A percentile compares a stretch with the other conserved stretches of the same genome.
Conservation (phyloP, 495 filamentous ascomycete species). For the Chaetomium tenue region DNA sequence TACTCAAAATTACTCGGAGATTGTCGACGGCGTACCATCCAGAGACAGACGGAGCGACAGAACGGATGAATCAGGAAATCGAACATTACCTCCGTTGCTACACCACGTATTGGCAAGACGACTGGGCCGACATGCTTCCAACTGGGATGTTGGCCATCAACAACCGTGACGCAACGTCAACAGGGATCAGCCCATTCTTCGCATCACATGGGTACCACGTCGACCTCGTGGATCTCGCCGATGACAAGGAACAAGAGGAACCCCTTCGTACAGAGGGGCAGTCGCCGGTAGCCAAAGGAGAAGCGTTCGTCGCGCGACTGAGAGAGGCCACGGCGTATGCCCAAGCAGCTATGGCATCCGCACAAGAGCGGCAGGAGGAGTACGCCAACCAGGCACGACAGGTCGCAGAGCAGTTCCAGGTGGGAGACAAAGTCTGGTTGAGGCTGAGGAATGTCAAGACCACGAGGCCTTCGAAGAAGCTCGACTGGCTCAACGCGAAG, state of each 20-base stretch:
- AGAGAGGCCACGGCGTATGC: neutral
- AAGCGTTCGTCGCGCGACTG: constrained; percentile 2
- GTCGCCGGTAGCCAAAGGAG: neutral
- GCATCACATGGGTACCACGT: neutral
- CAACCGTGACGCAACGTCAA: neutral
- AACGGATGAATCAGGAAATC: constrained; percentile 3
- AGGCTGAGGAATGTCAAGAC: neutral
- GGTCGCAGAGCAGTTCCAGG: neutral
- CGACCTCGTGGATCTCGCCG: constrained; percentile 2
- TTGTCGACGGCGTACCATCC: constrained; percentile 5
- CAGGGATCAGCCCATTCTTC: constrained; percentile 2
- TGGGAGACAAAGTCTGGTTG: neutral
- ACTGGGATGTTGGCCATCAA: constrained; percentile 5
- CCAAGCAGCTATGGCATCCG: neutral
- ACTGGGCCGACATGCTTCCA: neutral
- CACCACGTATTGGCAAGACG: constrained; percentile 7
- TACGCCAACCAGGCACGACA: neutral
- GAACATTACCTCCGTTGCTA: constrained; percentile 9
- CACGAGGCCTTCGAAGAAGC: constrained; percentile 4
- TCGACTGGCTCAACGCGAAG: constrained; percentile 6
- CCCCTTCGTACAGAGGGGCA: neutral
- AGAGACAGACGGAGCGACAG: constrained; percentile 5
- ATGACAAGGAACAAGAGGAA: neutral
- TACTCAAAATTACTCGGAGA: constrained; percentile 7
- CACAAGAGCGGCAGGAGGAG: neutral